phyloP scores from a whole-genome alignment of 768 basidiomycete genomes.

The Xerocomus potaroensis region DNA sequence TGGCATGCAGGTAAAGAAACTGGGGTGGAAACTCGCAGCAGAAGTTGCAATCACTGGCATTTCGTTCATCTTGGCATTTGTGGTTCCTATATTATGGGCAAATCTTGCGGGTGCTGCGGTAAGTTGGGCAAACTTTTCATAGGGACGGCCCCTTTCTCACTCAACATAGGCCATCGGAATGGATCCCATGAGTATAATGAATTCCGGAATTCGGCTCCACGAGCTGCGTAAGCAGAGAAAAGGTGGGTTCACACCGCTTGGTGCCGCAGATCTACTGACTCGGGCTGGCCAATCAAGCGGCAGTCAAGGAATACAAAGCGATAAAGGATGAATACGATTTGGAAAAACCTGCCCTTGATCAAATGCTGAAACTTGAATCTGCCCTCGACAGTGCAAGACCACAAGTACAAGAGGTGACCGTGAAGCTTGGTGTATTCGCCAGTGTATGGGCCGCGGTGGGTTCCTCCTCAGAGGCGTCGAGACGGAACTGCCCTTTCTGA shows the following conservation, averaged over 20 bases:
- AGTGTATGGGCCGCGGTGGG: conserved; percentile 19
- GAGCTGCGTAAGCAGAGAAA: conserved; percentile 1
- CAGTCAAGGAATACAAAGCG: conserved; percentile 1
- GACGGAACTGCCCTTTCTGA: background rate
- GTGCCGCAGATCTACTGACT: too few relatives aligned
- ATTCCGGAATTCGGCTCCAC: conserved; percentile 5
- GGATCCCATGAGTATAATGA: conserved; percentile 3
- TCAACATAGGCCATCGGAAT: conserved; percentile 6
- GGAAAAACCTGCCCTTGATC: conserved; percentile 11
- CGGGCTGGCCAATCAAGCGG: conserved; percentile 5
- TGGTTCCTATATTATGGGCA: conserved; percentile 9
- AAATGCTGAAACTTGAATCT: conserved; percentile 15
- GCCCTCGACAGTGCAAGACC: conserved; percentile 10
- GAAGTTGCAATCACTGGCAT: conserved; percentile 14
- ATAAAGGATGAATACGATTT: conserved; percentile 10
- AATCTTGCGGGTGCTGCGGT: conserved; percentile 6
- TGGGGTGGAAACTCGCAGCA: conserved; percentile 15
- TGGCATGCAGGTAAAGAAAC: conserved; percentile 11
- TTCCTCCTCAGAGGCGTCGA: background rate
- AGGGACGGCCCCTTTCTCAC: too few relatives aligned
- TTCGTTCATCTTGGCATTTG: conserved; percentile 11
- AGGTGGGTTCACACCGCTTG: conserved; percentile 6
- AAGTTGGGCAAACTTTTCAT: background rate
- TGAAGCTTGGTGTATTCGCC: conserved; percentile 16
- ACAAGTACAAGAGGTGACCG: conserved; percentile 17